These are phyloP conservation scores for Bocquillonia castaneifolia DNA, from an alignment of 441 rosid species.

Conservation along the genomic window DNA sequence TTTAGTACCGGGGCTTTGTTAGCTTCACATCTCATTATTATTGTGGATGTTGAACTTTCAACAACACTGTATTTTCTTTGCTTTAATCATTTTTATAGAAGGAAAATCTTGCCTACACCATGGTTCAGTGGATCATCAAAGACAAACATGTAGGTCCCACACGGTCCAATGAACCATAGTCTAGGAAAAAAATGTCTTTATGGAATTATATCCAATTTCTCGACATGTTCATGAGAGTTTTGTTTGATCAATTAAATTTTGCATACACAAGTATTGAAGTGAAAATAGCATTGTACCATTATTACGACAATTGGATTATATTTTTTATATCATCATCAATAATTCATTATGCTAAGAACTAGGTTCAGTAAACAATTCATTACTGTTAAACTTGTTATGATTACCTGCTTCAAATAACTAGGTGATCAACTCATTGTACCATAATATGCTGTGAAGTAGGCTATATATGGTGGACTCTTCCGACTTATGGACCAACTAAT, in stretches of 20 bases:
- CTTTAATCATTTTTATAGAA: too few species aligned
- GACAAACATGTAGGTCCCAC: too few species aligned
- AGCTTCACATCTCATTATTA: neutral
- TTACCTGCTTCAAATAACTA: neutral
- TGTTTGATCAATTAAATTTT: neutral
- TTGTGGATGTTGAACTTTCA: neutral
- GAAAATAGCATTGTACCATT: neutral
- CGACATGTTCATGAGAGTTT: constrained; percentile 3
- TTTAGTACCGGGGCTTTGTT: neutral
- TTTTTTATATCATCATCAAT: neutral
- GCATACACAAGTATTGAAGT: neutral
- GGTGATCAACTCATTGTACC: neutral
- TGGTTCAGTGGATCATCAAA: too few species aligned
- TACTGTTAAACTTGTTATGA: neutral
- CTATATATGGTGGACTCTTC: neutral
- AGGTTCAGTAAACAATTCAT: neutral
- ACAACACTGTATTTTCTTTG: neutral
- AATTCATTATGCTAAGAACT: neutral
- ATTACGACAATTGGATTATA: neutral
- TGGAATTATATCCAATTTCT: neutral
- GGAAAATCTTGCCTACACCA: too few species aligned
- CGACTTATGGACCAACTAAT: neutral
- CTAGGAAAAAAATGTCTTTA: neutral
- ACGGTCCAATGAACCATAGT: too few species aligned
- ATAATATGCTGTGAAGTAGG: neutral